Conservation (phyloP, 108 stramenopile genomes). For the Stephanodiscus triporus region DNA sequence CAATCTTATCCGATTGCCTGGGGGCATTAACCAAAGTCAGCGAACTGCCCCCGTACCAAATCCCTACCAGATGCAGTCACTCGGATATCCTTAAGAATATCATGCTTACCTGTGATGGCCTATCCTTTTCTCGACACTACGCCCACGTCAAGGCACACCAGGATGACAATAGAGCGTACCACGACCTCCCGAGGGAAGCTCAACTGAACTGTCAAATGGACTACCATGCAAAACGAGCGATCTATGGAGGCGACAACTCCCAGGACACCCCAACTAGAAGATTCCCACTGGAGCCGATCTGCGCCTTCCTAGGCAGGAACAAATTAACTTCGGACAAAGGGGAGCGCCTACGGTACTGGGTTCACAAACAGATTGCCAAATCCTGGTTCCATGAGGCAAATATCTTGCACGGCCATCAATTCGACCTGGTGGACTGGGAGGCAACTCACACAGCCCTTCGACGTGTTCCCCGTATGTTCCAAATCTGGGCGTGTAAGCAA, state of each 20-base stretch:
- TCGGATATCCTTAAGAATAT: constrained; percentile 14
- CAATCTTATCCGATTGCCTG: constrained; percentile 15
- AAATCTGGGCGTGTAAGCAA: too few species aligned
- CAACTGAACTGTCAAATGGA: not conserved
- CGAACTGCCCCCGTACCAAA: not conserved
- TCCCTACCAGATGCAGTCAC: constrained; percentile 11
- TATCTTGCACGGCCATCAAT: not conserved
- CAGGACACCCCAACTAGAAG: not conserved
- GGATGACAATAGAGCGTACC: not conserved
- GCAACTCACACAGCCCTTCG: not conserved
- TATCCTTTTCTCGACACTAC: not conserved
- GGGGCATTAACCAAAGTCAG: constrained; percentile 9
- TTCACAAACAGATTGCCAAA: not conserved
- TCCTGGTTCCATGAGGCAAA: not conserved
- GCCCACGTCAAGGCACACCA: not conserved
- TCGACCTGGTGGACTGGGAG: not conserved
- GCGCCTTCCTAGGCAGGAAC: not conserved
- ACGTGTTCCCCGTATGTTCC: too few species aligned
- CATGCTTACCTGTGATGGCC: not conserved
- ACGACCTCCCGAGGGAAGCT: not conserved
- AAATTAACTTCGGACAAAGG: not conserved
- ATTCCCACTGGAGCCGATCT: not conserved
- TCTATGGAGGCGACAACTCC: not conserved
- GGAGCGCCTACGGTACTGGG: not conserved
- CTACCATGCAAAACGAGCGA: not conserved